These are phyloP conservation scores for Nadsonia fulvescens DNA, from an alignment of 805 yeast species.

Conservation along the genomic window DNA sequence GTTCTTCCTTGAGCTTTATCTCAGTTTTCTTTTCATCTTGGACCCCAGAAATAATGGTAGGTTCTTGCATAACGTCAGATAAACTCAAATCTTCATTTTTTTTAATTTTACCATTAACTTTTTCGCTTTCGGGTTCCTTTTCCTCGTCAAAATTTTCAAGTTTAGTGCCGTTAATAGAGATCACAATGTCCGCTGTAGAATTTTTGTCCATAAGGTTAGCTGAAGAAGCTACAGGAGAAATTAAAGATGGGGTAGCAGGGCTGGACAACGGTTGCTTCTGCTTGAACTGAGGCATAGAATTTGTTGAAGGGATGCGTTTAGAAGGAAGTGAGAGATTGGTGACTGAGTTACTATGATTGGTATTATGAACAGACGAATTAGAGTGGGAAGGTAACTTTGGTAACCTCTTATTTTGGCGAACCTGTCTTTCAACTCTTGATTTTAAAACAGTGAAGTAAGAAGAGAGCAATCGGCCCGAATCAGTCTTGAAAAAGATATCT, in stretches of 20 bases:
- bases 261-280: constrained; percentile 2
- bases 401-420: constrained; percentile 8
- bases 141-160: too few relatives aligned
- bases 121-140: too few relatives aligned
- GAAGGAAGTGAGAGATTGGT: constrained; percentile 2
- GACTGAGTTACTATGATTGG: too few relatives aligned
- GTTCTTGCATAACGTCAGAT: constrained; percentile 3
- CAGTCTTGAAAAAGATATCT: constrained; percentile 28
- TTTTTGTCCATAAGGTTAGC: too few relatives aligned
- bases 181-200: too few relatives aligned
- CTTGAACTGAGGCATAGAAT: constrained; percentile 2
- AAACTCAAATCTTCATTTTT: constrained; percentile 4
- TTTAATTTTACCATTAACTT: neutral
- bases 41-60: constrained; percentile 5
- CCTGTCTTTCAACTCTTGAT: constrained; percentile 22
- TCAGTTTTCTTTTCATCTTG: constrained; percentile 3
- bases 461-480: constrained; percentile 52
- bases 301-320: constrained; percentile 1
- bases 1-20: constrained; percentile 3
- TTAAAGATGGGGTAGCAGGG: constrained; percentile 4
- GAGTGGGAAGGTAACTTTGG: constrained; percentile 4
- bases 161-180: too few relatives aligned
- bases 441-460: constrained; percentile 40
- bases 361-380: neutral
- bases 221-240: constrained; percentile 1